These are phyloP conservation scores for Rubia peregrina DNA, from an alignment of 305 asterid genomes.

Conservation along the genomic window DNA sequence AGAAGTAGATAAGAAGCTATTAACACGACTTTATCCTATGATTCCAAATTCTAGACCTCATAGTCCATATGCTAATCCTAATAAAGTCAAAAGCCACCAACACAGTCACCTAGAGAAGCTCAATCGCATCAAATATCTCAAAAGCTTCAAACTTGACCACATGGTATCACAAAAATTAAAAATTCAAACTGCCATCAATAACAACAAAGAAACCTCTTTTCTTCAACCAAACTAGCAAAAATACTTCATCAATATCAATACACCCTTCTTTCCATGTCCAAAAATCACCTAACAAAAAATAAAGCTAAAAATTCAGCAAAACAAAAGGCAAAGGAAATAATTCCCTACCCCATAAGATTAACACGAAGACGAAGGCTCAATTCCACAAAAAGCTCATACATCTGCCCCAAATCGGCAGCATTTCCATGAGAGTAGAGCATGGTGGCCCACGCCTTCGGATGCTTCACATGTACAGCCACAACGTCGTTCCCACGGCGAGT, in stretches of 20 bases:
- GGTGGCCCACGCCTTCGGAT: conserved; percentile 79
- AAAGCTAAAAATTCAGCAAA: conserved; percentile 11
- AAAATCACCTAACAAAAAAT: background rate
- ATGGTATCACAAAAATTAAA: background rate
- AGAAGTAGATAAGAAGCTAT: too few relatives aligned
- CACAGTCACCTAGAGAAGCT: background rate
- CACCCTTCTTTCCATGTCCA: background rate
- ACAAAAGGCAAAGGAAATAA: background rate
- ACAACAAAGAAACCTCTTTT: background rate
- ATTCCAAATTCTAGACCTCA: background rate
- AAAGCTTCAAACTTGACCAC: background rate
- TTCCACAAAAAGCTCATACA: conserved; percentile 96
- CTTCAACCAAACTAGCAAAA: background rate
- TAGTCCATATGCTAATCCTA: background rate
- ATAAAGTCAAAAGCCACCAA: background rate
- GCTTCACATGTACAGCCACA: conserved; percentile 75
- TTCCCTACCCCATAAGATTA: conserved; percentile 71
- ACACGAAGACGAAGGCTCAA: conserved; percentile 81
- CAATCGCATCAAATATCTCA: conserved; percentile 4
- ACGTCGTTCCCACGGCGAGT: conserved; percentile 93
- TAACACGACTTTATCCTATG: background rate
- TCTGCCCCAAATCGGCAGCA: conserved; percentile 99
- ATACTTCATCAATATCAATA: background rate
- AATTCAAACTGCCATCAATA: background rate
- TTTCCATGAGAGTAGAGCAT: conserved; percentile 92